A percentile compares a stretch with the other conserved stretches of the same genome.
Conservation (phyloP, 2,329 filamentous ascomycete genomes). For the Tolypocladium guangdongense region DNA sequence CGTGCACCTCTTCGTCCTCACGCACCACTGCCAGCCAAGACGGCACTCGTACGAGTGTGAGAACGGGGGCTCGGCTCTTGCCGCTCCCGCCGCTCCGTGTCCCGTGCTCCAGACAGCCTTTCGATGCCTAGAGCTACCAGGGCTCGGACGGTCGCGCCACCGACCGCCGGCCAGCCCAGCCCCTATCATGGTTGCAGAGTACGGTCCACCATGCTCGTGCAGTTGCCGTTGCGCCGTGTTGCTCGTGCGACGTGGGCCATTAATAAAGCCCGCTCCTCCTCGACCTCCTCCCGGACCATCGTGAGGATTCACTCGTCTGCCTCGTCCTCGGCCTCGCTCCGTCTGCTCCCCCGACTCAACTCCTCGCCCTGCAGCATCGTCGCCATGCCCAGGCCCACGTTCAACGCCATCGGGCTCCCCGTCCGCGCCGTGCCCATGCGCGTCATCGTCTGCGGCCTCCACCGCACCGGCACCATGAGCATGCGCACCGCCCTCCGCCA, state of each 20-base stretch:
- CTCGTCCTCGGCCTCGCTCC: neutral
- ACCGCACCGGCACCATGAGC: constrained; percentile 28
- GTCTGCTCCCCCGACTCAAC: neutral
- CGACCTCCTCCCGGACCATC: neutral
- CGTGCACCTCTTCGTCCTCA: neutral
- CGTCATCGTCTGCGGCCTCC: constrained; percentile 27
- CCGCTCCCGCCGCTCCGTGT: too few relatives aligned
- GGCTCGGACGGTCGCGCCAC: neutral
- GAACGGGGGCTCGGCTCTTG: too few relatives aligned
- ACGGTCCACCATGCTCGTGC: too few relatives aligned
- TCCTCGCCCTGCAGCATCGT: neutral
- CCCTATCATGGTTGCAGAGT: neutral
- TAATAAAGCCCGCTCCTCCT: neutral
- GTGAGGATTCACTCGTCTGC: neutral
- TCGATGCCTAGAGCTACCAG: neutral
- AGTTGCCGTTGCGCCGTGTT: too few relatives aligned
- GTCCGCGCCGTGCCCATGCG: constrained; percentile 25
- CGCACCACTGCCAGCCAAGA: too few relatives aligned
- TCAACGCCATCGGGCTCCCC: constrained; percentile 1
- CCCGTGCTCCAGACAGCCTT: too few relatives aligned
- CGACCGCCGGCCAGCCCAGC: neutral
- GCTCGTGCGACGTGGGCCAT: neutral
- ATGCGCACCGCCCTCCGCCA: constrained; percentile 9
- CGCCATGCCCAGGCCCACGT: neutral
- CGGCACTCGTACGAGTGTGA: too few relatives aligned